Conservation (phyloP, 331 rosid genomes). For the Acacia concinna region DNA sequence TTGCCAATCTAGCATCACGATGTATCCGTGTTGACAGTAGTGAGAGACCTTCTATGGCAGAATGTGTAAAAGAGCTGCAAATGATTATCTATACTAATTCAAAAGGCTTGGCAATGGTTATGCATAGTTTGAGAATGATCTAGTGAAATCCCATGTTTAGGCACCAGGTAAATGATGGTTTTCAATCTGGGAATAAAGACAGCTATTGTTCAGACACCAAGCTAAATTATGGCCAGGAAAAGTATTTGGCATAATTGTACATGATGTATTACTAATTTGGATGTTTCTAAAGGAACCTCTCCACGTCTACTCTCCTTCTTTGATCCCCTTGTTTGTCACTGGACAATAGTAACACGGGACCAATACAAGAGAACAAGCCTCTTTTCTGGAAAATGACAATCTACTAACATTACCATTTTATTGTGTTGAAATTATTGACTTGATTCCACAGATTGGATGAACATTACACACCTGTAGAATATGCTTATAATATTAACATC, state of each 20-base stretch:
- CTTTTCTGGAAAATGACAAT: conserved; percentile 19
- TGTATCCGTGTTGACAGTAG: conserved; percentile 69
- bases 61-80: conserved; percentile 68
- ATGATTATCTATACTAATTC: conserved; percentile 52
- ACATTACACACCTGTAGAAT: conserved; percentile 2
- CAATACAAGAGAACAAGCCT: conserved; percentile 21
- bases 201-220: conserved; percentile 14
- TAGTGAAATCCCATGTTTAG: conserved; percentile 21
- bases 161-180: background rate
- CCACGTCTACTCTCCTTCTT: background rate
- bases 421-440: conserved; percentile 7
- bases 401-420: conserved; percentile 10
- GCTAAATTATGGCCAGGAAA: background rate
- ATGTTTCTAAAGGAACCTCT: background rate
- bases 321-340: background rate
- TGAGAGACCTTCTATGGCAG: conserved; percentile 72
- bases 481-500: background rate
- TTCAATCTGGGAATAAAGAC: background rate
- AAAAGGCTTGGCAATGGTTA: conserved; percentile 51
- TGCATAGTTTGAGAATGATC: conserved; percentile 46
- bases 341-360: background rate
- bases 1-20: conserved; percentile 77
- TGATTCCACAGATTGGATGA: background rate
- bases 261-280: conserved; percentile 23
- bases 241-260: conserved; percentile 22